Evolutionary conservation across 1,284 basidiomycete species (phyloP).

Genomic region (Cryptococcus sp.): DNA sequence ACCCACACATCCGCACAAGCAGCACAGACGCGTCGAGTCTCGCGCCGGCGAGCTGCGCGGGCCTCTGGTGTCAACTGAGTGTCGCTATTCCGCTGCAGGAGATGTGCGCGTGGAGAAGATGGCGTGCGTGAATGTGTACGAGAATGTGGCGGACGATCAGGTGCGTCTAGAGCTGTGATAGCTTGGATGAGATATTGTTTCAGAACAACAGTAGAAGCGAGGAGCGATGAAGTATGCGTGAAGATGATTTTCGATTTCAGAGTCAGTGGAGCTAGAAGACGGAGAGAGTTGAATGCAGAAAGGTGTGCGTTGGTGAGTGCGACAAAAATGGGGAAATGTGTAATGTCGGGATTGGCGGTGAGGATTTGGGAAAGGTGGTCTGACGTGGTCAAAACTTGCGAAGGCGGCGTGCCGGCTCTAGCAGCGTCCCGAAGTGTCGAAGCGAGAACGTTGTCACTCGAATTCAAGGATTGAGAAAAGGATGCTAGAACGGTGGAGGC

Average conservation of each 20-base stretch:
- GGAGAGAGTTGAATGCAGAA: slow-evolving; percentile 73
- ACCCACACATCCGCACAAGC: slow-evolving; percentile 58
- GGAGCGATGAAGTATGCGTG: slow-evolving; percentile 60
- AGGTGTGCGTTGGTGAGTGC: slow-evolving; percentile 72
- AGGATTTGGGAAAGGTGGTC: slow-evolving; percentile 29
- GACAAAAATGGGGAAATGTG: slow-evolving; percentile 76
- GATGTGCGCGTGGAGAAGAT: slow-evolving; percentile 32
- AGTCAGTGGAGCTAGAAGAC: slow-evolving; percentile 71
- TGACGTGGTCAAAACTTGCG: slow-evolving; percentile 41
- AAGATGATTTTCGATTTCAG: slow-evolving; percentile 58
- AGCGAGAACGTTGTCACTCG: slow-evolving; percentile 43
- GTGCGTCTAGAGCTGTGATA: slow-evolving; percentile 17
- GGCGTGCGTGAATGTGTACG: slow-evolving; percentile 20
- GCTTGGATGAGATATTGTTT: slow-evolving; percentile 56
- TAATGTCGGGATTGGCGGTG: slow-evolving; percentile 58
- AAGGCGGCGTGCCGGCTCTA: slow-evolving; percentile 23
- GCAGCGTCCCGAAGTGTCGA: slow-evolving; percentile 30
- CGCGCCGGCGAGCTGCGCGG: slow-evolving; percentile 42
- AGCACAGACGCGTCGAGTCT: slow-evolving; percentile 56
- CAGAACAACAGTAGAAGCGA: slow-evolving; percentile 47
- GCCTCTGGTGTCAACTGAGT: slow-evolving; percentile 37
- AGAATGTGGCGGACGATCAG: slow-evolving; percentile 12
- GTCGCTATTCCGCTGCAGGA: slow-evolving; percentile 39
- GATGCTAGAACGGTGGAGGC: slow-evolving; percentile 61
- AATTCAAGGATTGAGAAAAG: slow-evolving; percentile 54